phyloP scores from a whole-genome alignment of 1,284 basidiomycete species.

The Moesziomyces aphidis region DNA sequence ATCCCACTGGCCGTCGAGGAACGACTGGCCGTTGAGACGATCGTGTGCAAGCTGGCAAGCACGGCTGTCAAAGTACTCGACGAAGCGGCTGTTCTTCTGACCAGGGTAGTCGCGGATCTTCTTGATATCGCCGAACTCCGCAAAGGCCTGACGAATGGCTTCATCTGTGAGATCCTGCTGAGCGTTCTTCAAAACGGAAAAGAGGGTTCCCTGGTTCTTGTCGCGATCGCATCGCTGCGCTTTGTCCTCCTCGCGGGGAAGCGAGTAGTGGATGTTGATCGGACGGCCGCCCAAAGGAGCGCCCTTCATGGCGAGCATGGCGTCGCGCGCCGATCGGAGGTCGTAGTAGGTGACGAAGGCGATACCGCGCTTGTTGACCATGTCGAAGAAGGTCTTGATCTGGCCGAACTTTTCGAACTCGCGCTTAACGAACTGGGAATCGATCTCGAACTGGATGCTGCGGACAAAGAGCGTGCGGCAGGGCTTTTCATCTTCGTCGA shows the following conservation, averaged over 20 bases:
- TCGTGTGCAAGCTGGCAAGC: constrained; percentile 84
- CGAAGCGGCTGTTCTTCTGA: constrained; percentile 49
- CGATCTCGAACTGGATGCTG: constrained; percentile 72
- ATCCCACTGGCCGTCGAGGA: constrained; percentile 88
- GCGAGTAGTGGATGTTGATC: constrained; percentile 97
- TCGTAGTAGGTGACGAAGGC: constrained; percentile 97
- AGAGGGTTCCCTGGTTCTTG: constrained; percentile 89
- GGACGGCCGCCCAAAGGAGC: constrained; percentile 67
- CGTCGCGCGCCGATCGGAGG: constrained; percentile 87
- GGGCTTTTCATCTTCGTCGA: constrained; percentile 78
- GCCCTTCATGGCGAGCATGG: constrained; percentile 78
- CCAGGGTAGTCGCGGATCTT: constrained; percentile 71
- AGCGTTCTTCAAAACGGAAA: constrained; percentile 79
- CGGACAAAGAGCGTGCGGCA: constrained; percentile 96
- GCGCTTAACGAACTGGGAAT: constrained; percentile 71
- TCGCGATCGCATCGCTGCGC: constrained; percentile 80
- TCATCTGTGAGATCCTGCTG: constrained; percentile 81
- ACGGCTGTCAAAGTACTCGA: constrained; percentile 40
- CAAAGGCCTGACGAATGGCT: constrained; percentile 83
- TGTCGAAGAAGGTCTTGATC: constrained; percentile 95
- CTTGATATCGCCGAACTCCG: constrained; percentile 90
- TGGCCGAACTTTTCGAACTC: constrained; percentile 92
- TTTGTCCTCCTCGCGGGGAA: constrained; percentile 86
- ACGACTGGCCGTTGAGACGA: constrained; percentile 78
- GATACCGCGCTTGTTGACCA: constrained; percentile 92